A percentile compares a stretch with the other conserved stretches of the same genome.
Evolutionary conservation across 148 eudicot genomes (phyloP).

Genomic region (Rhododendron ovatum): DNA sequence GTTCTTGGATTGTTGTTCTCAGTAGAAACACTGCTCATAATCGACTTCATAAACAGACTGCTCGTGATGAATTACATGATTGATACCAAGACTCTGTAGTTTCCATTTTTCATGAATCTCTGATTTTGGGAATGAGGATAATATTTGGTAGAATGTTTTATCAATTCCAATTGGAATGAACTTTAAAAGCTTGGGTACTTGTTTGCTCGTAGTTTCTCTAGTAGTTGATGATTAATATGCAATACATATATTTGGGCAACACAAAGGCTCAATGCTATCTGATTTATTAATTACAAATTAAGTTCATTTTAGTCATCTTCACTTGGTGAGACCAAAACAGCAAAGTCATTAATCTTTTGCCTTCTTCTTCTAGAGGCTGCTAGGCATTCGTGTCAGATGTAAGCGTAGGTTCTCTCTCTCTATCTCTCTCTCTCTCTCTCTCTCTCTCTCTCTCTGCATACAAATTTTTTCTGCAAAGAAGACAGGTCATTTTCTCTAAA

Average conservation of each 20-base stretch:
- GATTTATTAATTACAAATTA: neutral
- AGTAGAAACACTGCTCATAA: neutral
- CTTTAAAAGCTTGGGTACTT: neutral
- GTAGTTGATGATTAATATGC: neutral
- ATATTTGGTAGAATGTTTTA: neutral
- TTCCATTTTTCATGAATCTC: neutral
- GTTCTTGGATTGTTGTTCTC: neutral
- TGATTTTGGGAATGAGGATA: slow-evolving; percentile 3
- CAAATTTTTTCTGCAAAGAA: neutral
- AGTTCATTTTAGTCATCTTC: neutral
- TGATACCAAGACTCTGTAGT: neutral
- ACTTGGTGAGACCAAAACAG: neutral
- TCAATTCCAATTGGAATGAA: neutral
- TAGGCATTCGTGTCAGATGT: neutral
- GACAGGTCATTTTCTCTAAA: neutral
- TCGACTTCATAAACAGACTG: neutral
- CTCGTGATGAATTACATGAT: neutral
- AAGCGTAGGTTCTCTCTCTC: neutral
- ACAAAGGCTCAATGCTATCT: neutral
- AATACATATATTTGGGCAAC: neutral
- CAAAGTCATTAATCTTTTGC: neutral
- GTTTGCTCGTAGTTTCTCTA: neutral
- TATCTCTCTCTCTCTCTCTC: neutral
- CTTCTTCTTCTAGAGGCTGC: neutral
- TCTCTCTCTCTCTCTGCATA: too few species aligned